Conservation (phyloP, 2,329 filamentous ascomycete species). For the Sclerotinia nivalis region DNA sequence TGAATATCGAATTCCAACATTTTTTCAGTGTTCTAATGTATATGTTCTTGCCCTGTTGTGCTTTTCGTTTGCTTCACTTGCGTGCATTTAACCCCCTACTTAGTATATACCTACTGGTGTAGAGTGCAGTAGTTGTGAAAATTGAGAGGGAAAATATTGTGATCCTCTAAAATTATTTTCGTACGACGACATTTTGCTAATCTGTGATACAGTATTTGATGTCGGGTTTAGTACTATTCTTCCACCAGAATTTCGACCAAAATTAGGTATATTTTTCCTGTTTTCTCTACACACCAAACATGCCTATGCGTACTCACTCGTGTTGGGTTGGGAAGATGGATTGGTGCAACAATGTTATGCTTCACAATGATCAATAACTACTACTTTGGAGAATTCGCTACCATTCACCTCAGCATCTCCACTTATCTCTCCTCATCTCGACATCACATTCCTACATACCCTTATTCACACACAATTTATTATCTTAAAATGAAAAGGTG, state of each 20-base stretch:
- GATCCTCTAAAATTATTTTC: neutral
- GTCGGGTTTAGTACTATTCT: neutral
- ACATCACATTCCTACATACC: neutral
- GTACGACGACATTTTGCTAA: neutral
- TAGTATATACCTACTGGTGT: neutral
- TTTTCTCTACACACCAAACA: neutral
- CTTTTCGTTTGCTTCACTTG: neutral
- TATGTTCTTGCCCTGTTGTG: neutral
- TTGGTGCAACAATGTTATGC: neutral
- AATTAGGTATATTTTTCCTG: neutral
- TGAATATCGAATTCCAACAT: conserved; percentile 16
- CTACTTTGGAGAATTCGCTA: neutral
- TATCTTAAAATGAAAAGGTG: neutral
- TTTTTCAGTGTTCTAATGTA: neutral
- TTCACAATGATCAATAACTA: neutral
- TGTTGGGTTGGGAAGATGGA: neutral
- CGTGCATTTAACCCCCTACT: neutral
- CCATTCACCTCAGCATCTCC: neutral
- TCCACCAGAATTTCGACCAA: neutral
- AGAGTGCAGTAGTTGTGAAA: neutral
- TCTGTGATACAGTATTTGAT: neutral
- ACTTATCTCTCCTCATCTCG: neutral
- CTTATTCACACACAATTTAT: neutral
- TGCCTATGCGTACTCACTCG: neutral
- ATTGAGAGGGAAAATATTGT: neutral